Conservation (phyloP, 352 stramenopile species). For the Globisporangium carolinianum region DNA sequence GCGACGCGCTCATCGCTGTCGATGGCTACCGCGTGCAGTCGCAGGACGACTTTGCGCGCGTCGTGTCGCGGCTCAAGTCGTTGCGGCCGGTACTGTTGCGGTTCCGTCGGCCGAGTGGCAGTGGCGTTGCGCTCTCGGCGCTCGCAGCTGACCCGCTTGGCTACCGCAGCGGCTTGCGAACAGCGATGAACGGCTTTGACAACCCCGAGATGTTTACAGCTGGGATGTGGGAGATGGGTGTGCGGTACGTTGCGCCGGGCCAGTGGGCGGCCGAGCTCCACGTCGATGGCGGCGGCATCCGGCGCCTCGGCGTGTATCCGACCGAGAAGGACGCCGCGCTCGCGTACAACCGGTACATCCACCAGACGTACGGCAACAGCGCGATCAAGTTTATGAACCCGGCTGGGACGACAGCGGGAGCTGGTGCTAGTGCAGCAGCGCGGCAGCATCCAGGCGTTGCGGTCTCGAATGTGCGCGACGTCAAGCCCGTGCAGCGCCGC, state of each 20-base stretch:
- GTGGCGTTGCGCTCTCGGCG: conserved; percentile 28
- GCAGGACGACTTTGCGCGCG: conserved; percentile 76
- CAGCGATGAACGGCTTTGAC: conserved; percentile 58
- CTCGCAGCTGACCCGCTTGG: conserved; percentile 32
- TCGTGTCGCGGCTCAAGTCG: conserved; percentile 79
- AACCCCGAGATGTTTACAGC: conserved; percentile 68
- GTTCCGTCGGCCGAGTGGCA: conserved; percentile 58
- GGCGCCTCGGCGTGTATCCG: conserved; percentile 59
- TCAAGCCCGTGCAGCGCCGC: conserved; percentile 45
- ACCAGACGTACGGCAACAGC: conserved; percentile 74
- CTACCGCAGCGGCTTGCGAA: conserved; percentile 58
- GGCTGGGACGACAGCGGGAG: conserved; percentile 25
- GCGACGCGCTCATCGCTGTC: conserved; percentile 78
- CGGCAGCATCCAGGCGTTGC: conserved; percentile 19
- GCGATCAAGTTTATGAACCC: conserved; percentile 85
- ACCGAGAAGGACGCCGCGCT: conserved; percentile 74
- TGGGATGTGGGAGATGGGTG: conserved; percentile 82
- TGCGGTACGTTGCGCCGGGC: conserved; percentile 64
- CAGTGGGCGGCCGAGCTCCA: conserved; percentile 82
- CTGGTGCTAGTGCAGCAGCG: conserved; percentile 4
- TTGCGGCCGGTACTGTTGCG: conserved; percentile 68
- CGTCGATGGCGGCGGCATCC: conserved; percentile 74
- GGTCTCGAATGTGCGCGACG: conserved; percentile 43
- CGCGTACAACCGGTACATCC: conserved; percentile 84
- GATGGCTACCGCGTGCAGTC: conserved; percentile 70